phyloP scores from a whole-genome alignment of 192 early-diverging fungal species.

The Linnemannia hyalina region DNA sequence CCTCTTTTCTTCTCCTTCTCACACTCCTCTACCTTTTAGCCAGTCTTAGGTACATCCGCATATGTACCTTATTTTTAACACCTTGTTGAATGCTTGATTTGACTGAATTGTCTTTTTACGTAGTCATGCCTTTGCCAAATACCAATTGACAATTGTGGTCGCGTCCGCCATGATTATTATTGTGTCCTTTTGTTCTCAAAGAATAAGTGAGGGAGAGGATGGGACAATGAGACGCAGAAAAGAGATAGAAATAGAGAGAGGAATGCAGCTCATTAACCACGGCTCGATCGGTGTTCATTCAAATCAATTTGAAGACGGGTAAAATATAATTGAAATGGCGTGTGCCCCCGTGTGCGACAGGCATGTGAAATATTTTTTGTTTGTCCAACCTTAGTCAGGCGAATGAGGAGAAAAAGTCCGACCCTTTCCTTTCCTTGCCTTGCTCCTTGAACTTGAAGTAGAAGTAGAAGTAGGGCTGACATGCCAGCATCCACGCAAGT shows the following conservation, averaged over 20 bases:
- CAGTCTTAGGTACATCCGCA: not conserved
- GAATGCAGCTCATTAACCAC: not conserved
- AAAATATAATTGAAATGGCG: not conserved
- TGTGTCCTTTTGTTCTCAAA: not conserved
- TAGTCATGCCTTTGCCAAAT: not conserved
- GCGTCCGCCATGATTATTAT: not conserved
- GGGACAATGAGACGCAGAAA: not conserved
- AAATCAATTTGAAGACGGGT: not conserved
- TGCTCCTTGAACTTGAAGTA: not conserved
- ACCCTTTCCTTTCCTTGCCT: not conserved
- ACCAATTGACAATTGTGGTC: not conserved
- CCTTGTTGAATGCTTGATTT: not conserved
- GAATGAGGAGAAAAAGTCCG: not conserved
- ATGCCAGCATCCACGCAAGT: not conserved
- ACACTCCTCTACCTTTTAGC: not conserved
- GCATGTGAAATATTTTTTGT: slow-evolving; percentile 5
- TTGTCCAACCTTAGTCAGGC: not conserved
- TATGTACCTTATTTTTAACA: not conserved
- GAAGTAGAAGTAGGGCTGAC: not conserved
- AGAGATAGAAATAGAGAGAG: not conserved
- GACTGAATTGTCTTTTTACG: not conserved
- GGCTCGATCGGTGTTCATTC: not conserved
- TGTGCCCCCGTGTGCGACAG: not conserved
- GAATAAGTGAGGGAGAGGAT: no score
- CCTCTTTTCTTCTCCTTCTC: not conserved